Base-by-base conservation (phyloP, 257 asterid species). In the Solanum commersonii region DNA sequence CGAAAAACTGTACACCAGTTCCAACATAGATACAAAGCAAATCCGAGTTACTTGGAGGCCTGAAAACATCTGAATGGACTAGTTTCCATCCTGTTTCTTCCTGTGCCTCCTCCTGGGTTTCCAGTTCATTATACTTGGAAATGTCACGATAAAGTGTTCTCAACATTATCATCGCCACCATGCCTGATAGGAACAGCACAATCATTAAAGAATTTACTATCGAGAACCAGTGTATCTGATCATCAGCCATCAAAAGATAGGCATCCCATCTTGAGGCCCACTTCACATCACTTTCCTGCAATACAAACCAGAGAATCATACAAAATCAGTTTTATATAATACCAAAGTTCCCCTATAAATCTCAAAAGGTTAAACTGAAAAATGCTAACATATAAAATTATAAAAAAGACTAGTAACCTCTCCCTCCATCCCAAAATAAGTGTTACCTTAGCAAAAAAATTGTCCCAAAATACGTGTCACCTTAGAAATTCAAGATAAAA, bases 211-310 rank as follows among this genome's bases (percentile, higher is more conserved):
- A 95, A 60, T 95, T 94, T 10, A 95, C 94, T 10, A 95, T 93
- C 59, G 98, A 95, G 89, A 95, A 95, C 98, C 98, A 95, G 82
- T 95, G 98, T 90, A 95, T 95, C 90, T 94, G 98, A 81, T 95
- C 97, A 72, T 95, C 96, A 3, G 92, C 91, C 96, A 95, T 95
- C 35, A 95, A 92, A 59, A 95, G 96, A 88, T 95, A 95, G 33
- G 96, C 91, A 88, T 95, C 98, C 98, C 98, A 95, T 94, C 97
- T 91, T 14, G 98, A 94, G 78, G 98, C 98, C 97, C 98, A 95
- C 90, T 94, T 94, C 90, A 94, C 97, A 88, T 92, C 94, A 89
- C 98, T 95, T 87, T 94, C 97, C 98, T 95, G 93, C 38, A 90
- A 85, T 25, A 60, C 40, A 74, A 84, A 84, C 29, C 87, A 89